These are phyloP conservation scores for Ottelia alismoides DNA, from an alignment of 106 monocot genomes.

Conservation along the genomic window DNA sequence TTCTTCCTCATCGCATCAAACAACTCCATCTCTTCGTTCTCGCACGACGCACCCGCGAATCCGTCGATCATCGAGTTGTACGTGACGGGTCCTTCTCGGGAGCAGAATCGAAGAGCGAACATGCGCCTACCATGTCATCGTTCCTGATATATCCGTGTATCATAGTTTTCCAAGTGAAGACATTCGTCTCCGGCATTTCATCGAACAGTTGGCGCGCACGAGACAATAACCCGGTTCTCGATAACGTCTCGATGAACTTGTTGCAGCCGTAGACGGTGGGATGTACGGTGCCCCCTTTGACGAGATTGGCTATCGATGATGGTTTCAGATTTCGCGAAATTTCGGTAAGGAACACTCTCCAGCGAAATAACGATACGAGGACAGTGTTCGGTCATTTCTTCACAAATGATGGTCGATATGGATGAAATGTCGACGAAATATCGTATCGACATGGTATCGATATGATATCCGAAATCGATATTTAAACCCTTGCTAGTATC, in stretches of 20 bases:
- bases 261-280: slow-evolving; percentile 8
- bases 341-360: no score
- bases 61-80: slow-evolving; percentile 18
- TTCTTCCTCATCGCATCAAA: slow-evolving; percentile 10
- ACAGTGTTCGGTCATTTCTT: no score
- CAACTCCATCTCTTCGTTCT: neutral
- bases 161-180: slow-evolving; percentile 14
- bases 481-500: no score
- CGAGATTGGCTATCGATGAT: slow-evolving; percentile 1
- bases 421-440: no score
- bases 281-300: slow-evolving; percentile 1
- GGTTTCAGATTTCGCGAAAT: no score
- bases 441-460: no score
- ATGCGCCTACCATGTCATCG: neutral
- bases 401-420: no score
- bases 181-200: slow-evolving; percentile 16
- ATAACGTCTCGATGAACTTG: slow-evolving; percentile 2
- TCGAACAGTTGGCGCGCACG: slow-evolving; percentile 10
- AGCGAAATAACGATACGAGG: no score
- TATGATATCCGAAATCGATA: no score
- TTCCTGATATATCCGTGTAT: slow-evolving; percentile 7
- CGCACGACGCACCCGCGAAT: neutral
- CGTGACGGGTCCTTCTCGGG: slow-evolving; percentile 19
- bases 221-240: neutral
- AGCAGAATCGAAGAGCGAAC: slow-evolving; percentile 7